Evolutionary conservation across 164 flowering plant species (phyloP).

Genomic region (Cinnamomum chago): DNA sequence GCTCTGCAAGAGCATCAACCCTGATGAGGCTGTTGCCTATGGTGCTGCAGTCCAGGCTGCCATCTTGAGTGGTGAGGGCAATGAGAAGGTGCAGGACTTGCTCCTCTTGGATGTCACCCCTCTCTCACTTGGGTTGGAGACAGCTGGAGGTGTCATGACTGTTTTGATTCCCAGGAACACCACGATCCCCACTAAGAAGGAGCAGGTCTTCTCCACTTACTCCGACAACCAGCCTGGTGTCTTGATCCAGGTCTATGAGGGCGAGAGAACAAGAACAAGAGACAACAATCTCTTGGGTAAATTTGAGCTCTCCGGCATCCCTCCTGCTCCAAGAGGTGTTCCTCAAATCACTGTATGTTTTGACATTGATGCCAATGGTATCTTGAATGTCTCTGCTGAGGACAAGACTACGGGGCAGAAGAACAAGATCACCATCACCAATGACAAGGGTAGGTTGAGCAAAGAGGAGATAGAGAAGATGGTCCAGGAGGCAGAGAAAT

Average conservation of each 20-base stretch:
- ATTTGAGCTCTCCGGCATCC: conserved; percentile 34
- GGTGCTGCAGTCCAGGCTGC: conserved; percentile 48
- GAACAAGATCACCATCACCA: conserved; percentile 42
- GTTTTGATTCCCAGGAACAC: conserved; percentile 34
- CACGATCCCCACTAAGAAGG: conserved; percentile 40
- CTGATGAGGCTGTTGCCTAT: conserved; percentile 45
- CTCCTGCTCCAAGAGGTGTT: conserved; percentile 43
- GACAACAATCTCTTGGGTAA: conserved; percentile 30
- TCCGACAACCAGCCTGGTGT: conserved; percentile 41
- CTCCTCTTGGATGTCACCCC: conserved; percentile 27
- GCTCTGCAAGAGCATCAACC: conserved; percentile 32
- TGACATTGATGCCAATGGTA: conserved; percentile 31
- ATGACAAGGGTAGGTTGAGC: conserved; percentile 37
- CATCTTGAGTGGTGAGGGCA: conserved; percentile 31
- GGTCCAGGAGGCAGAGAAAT: conserved; percentile 41
- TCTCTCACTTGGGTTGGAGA: conserved; percentile 24
- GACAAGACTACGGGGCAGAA: conserved; percentile 41
- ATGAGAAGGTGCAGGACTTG: conserved; percentile 38
- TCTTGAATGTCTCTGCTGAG: conserved; percentile 41
- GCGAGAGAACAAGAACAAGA: conserved; percentile 34
- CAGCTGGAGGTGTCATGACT: conserved; percentile 32
- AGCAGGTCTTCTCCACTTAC: conserved; percentile 32
- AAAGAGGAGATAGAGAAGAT: conserved; percentile 34
- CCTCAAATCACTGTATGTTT: conserved; percentile 40
- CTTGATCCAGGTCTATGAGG: conserved; percentile 38